These are phyloP conservation scores for Xylariales sp. DNA, from an alignment of 2,329 filamentous ascomycete species.

Conservation along the genomic window DNA sequence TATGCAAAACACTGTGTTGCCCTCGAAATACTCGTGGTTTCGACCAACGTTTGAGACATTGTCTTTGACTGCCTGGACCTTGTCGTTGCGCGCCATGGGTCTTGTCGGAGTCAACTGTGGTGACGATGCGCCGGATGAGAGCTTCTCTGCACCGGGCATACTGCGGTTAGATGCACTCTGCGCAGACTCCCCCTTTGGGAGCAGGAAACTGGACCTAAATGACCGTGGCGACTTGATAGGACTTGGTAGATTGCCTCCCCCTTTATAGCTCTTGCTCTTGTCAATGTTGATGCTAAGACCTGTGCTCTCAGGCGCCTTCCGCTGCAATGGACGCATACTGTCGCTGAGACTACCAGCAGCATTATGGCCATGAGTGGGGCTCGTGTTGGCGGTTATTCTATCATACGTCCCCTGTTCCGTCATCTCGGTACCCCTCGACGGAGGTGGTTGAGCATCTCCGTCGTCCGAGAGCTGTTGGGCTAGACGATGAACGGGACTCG, in stretches of 20 bases:
- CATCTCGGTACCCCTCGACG: slow-evolving; percentile 75
- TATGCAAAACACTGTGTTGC: slow-evolving; percentile 86
- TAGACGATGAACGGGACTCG: slow-evolving; percentile 27
- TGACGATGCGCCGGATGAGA: slow-evolving; percentile 76
- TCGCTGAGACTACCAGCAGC: slow-evolving; percentile 63
- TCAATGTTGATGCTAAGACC: slow-evolving; percentile 56
- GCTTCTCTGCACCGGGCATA: slow-evolving; percentile 68
- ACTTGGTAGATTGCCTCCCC: slow-evolving; percentile 47
- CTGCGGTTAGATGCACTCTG: slow-evolving; percentile 49
- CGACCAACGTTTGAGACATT: slow-evolving; percentile 49
- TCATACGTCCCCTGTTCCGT: slow-evolving; percentile 71
- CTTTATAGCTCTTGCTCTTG: slow-evolving; percentile 50
- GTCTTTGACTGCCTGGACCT: slow-evolving; percentile 23
- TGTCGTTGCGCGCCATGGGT: slow-evolving; percentile 18
- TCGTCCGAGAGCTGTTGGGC: slow-evolving; percentile 34
- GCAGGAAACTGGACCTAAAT: slow-evolving; percentile 70
- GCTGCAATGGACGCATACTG: slow-evolving; percentile 72
- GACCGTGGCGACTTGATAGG: slow-evolving; percentile 70
- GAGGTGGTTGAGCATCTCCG: slow-evolving; percentile 51
- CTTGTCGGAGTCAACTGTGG: slow-evolving; percentile 48
- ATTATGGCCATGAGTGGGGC: slow-evolving; percentile 59
- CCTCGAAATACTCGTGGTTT: slow-evolving; percentile 90
- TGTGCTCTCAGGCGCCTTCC: slow-evolving; percentile 36
- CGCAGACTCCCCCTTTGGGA: slow-evolving; percentile 51
- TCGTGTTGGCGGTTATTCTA: slow-evolving; percentile 68